Base-by-base conservation (phyloP, 2,329 filamentous ascomycete genomes). In the Aspergillus neoniger region DNA sequence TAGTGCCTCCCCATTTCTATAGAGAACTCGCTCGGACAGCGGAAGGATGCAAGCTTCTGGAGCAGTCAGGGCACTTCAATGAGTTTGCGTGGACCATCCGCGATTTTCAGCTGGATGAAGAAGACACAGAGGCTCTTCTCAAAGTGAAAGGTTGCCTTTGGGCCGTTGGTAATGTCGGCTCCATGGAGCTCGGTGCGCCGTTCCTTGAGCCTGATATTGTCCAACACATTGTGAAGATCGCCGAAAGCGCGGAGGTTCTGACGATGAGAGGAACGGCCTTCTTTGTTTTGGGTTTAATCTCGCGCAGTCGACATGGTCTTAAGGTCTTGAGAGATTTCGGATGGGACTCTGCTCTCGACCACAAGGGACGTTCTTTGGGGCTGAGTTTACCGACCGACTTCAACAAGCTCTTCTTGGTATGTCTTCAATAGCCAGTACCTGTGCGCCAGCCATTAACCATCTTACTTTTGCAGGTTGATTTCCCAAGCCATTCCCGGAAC, bases 71-170 rank as follows among this genome's bases (percentile, higher is more conserved):
- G 0, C 95, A 99, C 71, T 99, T 99, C 77, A 89, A 92, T 64
- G 94, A 98, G 70, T 99, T 99, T 70, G 90, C 88, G 0, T 83
- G 86, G 49, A 97, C 91, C 0, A 96, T 99, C 66, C 88, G 89
- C 52, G 92, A 98, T 64, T 89, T 92, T 68, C 91, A 89, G 38
- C 89, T 93, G 81, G 90, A 95, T 67, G 88, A 88, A 44, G 90
- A 96, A 66, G 95, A 99, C 69, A 74, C 85, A 0, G 95, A 99
- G 75, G 85, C 89, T 23, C 88, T 98, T 48, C 87, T 92, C 60
- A 98, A 97, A 74, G 92, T 98, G 65, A 99, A 99, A 76, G 95
- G 93, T 7, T 97, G 92, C 73, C 82, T 99, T 51, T 99, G 95
- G 95, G 95, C 95, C 0, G 92, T 99, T 1, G 95, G 95, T 23